Evolutionary conservation across 768 basidiomycete genomes (phyloP).

Genomic region (Lepiota venenata): DNA sequence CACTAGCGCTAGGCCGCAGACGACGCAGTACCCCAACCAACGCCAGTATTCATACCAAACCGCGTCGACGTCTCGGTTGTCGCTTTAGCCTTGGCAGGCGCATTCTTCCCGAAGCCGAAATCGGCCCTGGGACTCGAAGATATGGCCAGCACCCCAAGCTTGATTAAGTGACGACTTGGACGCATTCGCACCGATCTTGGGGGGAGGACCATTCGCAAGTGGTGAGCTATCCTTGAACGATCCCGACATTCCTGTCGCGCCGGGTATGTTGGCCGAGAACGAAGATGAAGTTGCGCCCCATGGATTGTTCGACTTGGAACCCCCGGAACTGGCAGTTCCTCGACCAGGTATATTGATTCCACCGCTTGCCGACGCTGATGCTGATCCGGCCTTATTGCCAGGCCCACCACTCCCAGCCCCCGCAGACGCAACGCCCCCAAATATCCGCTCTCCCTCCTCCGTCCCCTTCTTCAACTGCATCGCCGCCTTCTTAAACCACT

Average conservation of each 20-base stretch:
- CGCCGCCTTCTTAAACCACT: slow-evolving; percentile 6
- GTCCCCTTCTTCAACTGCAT: slow-evolving; percentile 1
- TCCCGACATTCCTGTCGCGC: background rate
- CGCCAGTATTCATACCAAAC: slow-evolving; percentile 1
- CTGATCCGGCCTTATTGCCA: background rate
- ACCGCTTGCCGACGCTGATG: background rate
- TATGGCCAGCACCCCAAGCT: background rate
- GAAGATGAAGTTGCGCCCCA: background rate
- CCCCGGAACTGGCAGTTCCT: background rate
- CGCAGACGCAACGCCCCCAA: background rate
- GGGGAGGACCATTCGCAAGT: background rate
- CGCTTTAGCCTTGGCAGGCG: slow-evolving; percentile 1
- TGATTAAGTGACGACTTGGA: background rate
- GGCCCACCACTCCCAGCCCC: background rate
- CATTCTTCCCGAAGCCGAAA: slow-evolving; percentile 1
- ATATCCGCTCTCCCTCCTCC: background rate
- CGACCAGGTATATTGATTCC: slow-evolving; percentile 1
- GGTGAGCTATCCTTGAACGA: slow-evolving; percentile 3
- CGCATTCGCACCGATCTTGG: background rate
- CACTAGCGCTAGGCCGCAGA: background rate
- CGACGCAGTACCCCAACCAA: slow-evolving; percentile 3
- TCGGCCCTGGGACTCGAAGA: background rate
- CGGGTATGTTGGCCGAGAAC: background rate
- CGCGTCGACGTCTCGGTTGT: slow-evolving; percentile 1
- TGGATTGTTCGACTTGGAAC: background rate